Conservation (phyloP, 2,329 filamentous ascomycete species). For the Endocalyx cinctus region DNA sequence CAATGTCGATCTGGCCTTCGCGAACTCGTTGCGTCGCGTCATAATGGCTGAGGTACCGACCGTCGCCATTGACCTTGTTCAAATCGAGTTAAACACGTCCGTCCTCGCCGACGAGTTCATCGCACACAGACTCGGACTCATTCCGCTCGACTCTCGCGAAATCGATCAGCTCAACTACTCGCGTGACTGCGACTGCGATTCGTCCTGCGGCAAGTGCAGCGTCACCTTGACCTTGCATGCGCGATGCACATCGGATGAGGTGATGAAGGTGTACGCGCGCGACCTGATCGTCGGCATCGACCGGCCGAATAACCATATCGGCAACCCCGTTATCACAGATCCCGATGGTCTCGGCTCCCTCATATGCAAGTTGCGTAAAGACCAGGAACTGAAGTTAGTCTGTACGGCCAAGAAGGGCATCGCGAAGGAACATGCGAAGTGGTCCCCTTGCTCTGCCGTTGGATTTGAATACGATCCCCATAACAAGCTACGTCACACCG, state of each 20-base stretch:
- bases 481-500: conserved; percentile 88
- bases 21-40: conserved; percentile 85
- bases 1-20: conserved; percentile 84
- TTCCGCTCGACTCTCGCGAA: conserved; percentile 81
- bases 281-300: conserved; percentile 72
- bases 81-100: conserved; percentile 90
- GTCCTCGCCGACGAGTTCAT: conserved; percentile 96
- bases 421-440: conserved; percentile 97
- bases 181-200: conserved; percentile 94
- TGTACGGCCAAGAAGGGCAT: conserved; percentile 98
- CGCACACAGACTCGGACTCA: conserved; percentile 82
- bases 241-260: conserved; percentile 76
- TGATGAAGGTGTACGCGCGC: conserved; percentile 90
- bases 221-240: conserved; percentile 81
- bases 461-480: conserved; percentile 98
- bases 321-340: conserved; percentile 79
- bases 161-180: conserved; percentile 80
- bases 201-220: conserved; percentile 88
- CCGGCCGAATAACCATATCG: conserved; percentile 69
- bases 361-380: conserved; percentile 84
- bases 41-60: conserved; percentile 94
- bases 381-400: conserved; percentile 83
- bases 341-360: conserved; percentile 75
- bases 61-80: conserved; percentile 89
- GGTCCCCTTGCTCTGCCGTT: conserved; percentile 87